Evolutionary conservation across 2,329 filamentous ascomycete genomes (phyloP).

Genomic region (Curvularia sp.): DNA sequence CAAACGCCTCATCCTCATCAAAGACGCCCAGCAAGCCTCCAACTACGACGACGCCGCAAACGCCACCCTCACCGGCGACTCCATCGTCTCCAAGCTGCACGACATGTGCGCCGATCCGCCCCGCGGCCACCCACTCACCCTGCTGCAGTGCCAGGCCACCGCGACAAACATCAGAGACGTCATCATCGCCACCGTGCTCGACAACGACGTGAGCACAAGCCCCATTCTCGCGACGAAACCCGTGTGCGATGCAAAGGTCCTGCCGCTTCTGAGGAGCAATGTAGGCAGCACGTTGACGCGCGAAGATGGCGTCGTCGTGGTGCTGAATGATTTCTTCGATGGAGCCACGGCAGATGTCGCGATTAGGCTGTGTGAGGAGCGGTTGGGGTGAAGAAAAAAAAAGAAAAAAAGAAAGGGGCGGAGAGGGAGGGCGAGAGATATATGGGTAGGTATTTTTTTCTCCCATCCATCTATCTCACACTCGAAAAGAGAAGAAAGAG

Average conservation of each 20-base stretch:
- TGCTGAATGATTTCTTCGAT: constrained; percentile 62
- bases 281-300: constrained; percentile 48
- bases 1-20: constrained; percentile 39
- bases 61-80: constrained; percentile 41
- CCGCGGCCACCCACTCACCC: constrained; percentile 30
- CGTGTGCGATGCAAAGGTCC: constrained; percentile 57
- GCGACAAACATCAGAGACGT: constrained; percentile 60
- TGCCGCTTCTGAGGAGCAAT: constrained; percentile 58
- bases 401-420: background rate
- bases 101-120: constrained; percentile 33
- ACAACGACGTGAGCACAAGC: constrained; percentile 55
- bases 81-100: constrained; percentile 38
- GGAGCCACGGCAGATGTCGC: constrained; percentile 59
- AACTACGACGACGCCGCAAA: constrained; percentile 47
- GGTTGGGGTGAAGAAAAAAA: constrained; percentile 34
- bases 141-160: constrained; percentile 60
- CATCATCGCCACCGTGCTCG: constrained; percentile 56
- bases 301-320: constrained; percentile 55
- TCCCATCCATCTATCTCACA: no score
- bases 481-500: no score
- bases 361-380: constrained; percentile 51
- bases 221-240: constrained; percentile 60
- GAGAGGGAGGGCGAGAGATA: background rate
- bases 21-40: constrained; percentile 34
- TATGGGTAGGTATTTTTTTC: no score